These are phyloP conservation scores for Zygosaccharomyces pseudobailii DNA, from an alignment of 1,139 yeast species.

Conservation along the genomic window DNA sequence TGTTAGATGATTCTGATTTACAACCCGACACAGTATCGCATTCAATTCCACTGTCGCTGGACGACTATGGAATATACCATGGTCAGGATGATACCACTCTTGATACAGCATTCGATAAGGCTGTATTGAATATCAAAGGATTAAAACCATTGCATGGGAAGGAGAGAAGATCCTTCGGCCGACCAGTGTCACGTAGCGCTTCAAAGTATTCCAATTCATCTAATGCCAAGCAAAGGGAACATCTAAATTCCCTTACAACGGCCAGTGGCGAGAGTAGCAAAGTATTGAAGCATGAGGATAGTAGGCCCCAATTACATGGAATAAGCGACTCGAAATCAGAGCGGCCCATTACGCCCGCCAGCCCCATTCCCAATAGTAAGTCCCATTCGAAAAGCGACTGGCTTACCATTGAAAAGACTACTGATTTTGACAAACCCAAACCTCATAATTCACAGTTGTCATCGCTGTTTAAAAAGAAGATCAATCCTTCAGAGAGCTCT, in stretches of 20 bases:
- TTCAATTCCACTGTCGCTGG: constrained; percentile 26
- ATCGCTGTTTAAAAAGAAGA: constrained; percentile 30
- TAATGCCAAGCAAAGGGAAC: constrained; percentile 5
- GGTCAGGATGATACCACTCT: constrained; percentile 28
- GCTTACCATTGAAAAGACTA: constrained; percentile 23
- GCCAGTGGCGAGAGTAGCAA: constrained; percentile 11
- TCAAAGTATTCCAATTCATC: constrained; percentile 14
- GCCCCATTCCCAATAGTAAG: neutral
- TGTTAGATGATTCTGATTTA: constrained; percentile 19
- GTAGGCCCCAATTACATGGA: constrained; percentile 10
- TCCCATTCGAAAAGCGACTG: constrained; percentile 12
- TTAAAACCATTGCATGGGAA: constrained; percentile 6
- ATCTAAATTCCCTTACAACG: constrained; percentile 8
- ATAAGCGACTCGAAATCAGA: constrained; percentile 4
- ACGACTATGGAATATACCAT: constrained; percentile 25
- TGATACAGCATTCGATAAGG: constrained; percentile 24
- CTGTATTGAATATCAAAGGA: constrained; percentile 18
- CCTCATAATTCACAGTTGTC: constrained; percentile 31
- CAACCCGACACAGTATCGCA: constrained; percentile 21
- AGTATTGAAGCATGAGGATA: constrained; percentile 8
- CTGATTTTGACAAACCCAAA: constrained; percentile 13
- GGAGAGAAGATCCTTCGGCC: constrained; percentile 9
- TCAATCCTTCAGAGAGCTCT: constrained; percentile 35
- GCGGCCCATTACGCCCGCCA: constrained; percentile 2
- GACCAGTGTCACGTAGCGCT: constrained; percentile 6